Evolutionary conservation across 2,329 filamentous ascomycete species (phyloP).

Genomic region (Cladophialophora chaetospira): DNA sequence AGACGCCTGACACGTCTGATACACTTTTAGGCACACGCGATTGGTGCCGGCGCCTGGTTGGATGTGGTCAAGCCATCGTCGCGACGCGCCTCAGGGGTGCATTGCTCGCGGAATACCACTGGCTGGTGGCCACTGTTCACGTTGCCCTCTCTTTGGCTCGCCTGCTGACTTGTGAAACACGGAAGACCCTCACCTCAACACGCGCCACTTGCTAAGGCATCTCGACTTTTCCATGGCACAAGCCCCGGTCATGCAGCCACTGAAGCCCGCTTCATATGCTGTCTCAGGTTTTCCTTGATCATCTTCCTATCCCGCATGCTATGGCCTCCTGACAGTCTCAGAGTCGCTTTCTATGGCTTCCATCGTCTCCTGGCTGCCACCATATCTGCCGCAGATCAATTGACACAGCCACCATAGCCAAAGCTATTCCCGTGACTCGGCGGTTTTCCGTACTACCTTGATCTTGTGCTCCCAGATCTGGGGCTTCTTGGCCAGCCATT

Average conservation of each 20-base stretch:
- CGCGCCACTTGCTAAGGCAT: constrained; percentile 12
- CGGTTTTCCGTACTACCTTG: neutral
- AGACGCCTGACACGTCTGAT: constrained; percentile 30
- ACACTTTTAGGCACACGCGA: constrained; percentile 19
- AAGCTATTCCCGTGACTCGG: constrained; percentile 16
- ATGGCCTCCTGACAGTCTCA: constrained; percentile 27
- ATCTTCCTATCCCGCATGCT: constrained; percentile 16
- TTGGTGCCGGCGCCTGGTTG: constrained; percentile 4
- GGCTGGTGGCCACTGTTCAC: constrained; percentile 5
- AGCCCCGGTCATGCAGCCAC: constrained; percentile 8
- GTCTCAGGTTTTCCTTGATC: constrained; percentile 20
- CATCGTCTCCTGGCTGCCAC: constrained; percentile 19
- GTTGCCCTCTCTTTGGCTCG: constrained; percentile 13
- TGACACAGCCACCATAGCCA: constrained; percentile 19
- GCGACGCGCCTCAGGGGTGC: constrained; percentile 28
- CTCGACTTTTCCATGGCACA: too few species aligned
- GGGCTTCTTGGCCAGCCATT: neutral
- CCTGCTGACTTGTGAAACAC: constrained; percentile 28
- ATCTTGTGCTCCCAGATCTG: neutral
- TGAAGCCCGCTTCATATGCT: constrained; percentile 7
- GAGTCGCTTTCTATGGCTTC: constrained; percentile 10
- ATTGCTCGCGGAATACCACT: constrained; percentile 12
- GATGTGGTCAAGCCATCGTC: neutral
- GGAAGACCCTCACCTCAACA: constrained; percentile 13
- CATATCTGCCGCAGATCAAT: constrained; percentile 20